Evolutionary conservation across 495 filamentous ascomycete genomes (phyloP), one percentile per base, ranked within the genome.

Genomic region (Barbatosphaeria neglecta): DNA sequence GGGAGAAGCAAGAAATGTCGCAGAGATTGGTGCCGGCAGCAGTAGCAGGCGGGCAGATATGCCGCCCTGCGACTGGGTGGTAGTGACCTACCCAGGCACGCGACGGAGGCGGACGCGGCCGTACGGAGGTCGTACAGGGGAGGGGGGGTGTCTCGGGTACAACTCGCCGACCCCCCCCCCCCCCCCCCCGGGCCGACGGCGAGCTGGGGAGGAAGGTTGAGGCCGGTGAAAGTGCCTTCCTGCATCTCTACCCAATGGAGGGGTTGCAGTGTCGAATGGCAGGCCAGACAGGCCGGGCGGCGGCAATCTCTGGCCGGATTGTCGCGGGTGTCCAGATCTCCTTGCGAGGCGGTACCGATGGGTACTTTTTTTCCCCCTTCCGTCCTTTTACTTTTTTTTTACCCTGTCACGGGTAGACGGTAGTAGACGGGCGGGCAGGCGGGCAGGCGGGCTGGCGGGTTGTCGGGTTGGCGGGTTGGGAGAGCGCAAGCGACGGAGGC

Each of bases 181-280:
- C 15, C 33, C 15, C 13, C 33, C 15, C 18, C 33, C 33, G 13
- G 13, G 33, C 18, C 33, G 6, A 41, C 39, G 13, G 39, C 18
- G 13, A 41, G 39, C 39, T 23, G 16, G 15, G 39, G 39, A 41
- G 10, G 39, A 15, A n/a, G 20, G 13, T 35, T 35, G 31, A 35
- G 16, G 39, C 39, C 39, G 39, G 39, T 41, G 39, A 41, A 13
- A 22, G 22, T 13, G 10, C 13, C 39, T 31, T 22, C 24, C 39
- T 41, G 39, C 39, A 41, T 41, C 39, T 41, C 23, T 41, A 41
- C 39, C 39, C 39, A 41, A 41, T 41, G 39, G 39, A 20, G 22
- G 15, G 39, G 39, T 22, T 41, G 39, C 39, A 8, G 39, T 23
- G 22, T 41, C 39, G 39, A 41, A 41, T 41, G 19, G 39, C 13